Percentiles rank a stretch among this genome's conserved stretches.
Conservation (phyloP, 192 early-diverging fungal species). For the Backusella tuberculispora region DNA sequence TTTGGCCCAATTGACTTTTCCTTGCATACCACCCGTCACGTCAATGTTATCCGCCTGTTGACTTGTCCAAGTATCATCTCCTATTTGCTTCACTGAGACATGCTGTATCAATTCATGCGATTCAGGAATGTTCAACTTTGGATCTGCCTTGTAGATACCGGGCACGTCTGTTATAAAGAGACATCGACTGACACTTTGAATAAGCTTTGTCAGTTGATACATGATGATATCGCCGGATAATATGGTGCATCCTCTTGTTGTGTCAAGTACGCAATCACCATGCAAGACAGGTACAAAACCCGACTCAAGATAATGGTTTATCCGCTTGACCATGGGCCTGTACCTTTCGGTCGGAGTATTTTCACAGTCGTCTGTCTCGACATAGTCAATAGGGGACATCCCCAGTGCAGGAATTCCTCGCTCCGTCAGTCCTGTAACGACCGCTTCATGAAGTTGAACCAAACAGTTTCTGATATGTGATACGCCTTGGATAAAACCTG, state of each 20-base stretch:
- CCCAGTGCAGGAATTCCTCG: constrained; percentile 28
- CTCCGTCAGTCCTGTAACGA: constrained; percentile 15
- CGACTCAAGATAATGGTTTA: constrained; percentile 13
- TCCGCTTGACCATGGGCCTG: constrained; percentile 1
- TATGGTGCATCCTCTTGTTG: constrained; percentile 33
- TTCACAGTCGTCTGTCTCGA: constrained; percentile 27
- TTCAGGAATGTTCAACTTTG: constrained; percentile 24
- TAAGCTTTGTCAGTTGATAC: constrained; percentile 24
- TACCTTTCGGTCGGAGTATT: background rate
- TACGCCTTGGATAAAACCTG: background rate
- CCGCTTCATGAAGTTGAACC: constrained; percentile 17
- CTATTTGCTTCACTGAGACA: background rate
- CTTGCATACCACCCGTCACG: constrained; percentile 43
- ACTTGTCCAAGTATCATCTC: background rate
- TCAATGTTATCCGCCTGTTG: constrained; percentile 20
- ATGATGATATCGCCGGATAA: constrained; percentile 43
- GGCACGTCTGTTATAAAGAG: constrained; percentile 43
- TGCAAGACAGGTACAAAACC: constrained; percentile 41
- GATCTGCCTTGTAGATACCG: constrained; percentile 40
- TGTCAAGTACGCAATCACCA: constrained; percentile 42
- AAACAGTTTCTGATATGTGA: constrained; percentile 22
- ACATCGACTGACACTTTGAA: constrained; percentile 26
- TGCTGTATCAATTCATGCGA: constrained; percentile 14
- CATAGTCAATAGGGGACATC: constrained; percentile 34
- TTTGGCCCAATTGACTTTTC: constrained; percentile 40